Evolutionary conservation across 352 stramenopile species (phyloP), one percentile per base, ranked within the genome.

Genomic region (Globisporangium cystogenes): DNA sequence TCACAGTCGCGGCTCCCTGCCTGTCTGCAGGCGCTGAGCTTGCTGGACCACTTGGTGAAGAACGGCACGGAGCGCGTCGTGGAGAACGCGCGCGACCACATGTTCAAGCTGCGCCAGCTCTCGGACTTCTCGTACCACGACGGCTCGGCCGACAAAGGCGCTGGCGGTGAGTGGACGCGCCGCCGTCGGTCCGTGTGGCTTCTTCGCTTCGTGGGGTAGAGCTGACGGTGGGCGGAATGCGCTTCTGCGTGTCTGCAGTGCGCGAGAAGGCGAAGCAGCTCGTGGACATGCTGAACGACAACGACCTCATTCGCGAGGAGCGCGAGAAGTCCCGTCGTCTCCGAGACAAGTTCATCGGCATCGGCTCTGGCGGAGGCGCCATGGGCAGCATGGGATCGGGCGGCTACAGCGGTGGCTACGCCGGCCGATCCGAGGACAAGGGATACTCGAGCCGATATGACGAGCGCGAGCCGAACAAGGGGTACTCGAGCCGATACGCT

Each of bases 1-100:
- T n/a, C n/a, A n/a, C n/a, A n/a, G n/a, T n/a, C n/a, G n/a, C n/a
- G n/a, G n/a, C n/a, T n/a, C n/a, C n/a, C n/a, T n/a, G n/a, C n/a
- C n/a, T n/a, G n/a, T n/a, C n/a, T n/a, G 27, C 39, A 86, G 72
- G 82, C 82, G 27, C 58, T 96, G 23, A 98, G 86, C 50, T 70
- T 99, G 48, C 60, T 99, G 46, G 97, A 99, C 42, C 94, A 99
- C 68, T 74, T 99, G 40, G 79, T 99, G 56, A 99, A 99, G 74
- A 99, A 99, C 65, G 97, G 96, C 36, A 96, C 89, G 29, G 96
- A 99, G 70, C 86, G 96, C 29, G 96, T 98, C 37, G 96, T 99
- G 26, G 97, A 99, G 62, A 98, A 99, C 68, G 87, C 91, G 11
- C 77, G 91, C 14, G 87, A 97, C 61, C 93, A 98, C 72, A 97